Evolutionary conservation across 306 rosid genomes (phyloP), one percentile per base, ranked within the genome.

Genomic region (Benincasa hispida): DNA sequence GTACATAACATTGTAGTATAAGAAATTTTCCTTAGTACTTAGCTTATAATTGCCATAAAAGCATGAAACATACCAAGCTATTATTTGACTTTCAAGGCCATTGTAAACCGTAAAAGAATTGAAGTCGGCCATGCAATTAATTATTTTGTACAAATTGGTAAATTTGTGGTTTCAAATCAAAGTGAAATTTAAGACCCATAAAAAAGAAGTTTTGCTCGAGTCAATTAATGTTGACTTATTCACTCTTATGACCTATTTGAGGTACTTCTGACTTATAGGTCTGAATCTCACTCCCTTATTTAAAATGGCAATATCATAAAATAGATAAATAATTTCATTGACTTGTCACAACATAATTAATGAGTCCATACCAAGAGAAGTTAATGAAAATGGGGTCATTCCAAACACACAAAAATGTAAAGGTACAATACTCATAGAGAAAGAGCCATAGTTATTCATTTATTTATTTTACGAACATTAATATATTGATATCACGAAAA

Each of bases 261-360:
- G 10, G 55, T 18, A 50, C n/a, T 17, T 32, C 39, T 30, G 69
- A 17, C 45, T 30, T 6, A 4, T 61, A 30, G 2, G 68, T 32
- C 14, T 62, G 69, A 62, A 62, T 18, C 45, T 62, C 12, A 18
- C 27, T 10, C 32, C 12, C 42, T 17, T 13, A 1, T 15, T 62
- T 1, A 14, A 18, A 32, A 30, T 17, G 47, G 72, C 35, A 65
- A 65, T 19, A 65, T 35, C 8, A 65, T 35, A 4, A 65, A 65
- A 35, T 19, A 34, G 34, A 63, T 19, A 63, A 34, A 65, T n/a
- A 65, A 37, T 65, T 65, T 69, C 57, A 69, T 45, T 7, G 37
- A 69, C 25, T 42, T 24, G 22, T 22, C 75, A 69, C 75, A 42
- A 45, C 54, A 69, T 69, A 69, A 69, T 69, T 69, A 69, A 69